These are phyloP conservation scores for Aegilops longissima DNA, from an alignment of 176 grass and related monocot species.

Conservation along the genomic window DNA sequence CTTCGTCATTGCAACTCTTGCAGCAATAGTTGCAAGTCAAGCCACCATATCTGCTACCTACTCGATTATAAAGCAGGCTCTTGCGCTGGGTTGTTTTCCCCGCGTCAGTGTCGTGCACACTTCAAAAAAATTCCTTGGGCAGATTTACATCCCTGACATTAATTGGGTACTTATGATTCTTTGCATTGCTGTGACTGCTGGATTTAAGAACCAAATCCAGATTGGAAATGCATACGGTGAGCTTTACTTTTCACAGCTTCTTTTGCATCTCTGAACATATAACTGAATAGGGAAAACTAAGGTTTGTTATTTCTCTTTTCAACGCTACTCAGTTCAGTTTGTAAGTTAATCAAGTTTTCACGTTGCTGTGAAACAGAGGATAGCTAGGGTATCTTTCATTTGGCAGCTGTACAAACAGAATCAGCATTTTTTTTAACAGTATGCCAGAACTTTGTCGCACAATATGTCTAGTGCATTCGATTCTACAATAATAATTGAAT, in stretches of 20 bases:
- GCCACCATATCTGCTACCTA: slow-evolving; percentile 90
- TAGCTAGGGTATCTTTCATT: slow-evolving; percentile 17
- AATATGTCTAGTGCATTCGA: neutral
- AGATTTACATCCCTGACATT: slow-evolving; percentile 94
- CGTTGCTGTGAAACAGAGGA: neutral
- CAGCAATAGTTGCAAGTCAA: slow-evolving; percentile 88
- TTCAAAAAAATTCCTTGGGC: slow-evolving; percentile 73
- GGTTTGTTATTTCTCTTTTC: neutral
- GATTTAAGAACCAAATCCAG: slow-evolving; percentile 71
- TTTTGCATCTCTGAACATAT: slow-evolving; percentile 10
- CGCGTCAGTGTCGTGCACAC: slow-evolving; percentile 82
- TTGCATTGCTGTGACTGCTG: slow-evolving; percentile 85
- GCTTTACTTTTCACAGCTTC: slow-evolving; percentile 20
- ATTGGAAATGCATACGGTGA: slow-evolving; percentile 95
- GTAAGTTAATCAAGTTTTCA: neutral
- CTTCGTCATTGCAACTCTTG: slow-evolving; percentile 70
- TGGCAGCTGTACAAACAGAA: neutral
- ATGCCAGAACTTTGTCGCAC: neutral
- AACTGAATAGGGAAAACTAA: neutral
- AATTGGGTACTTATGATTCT: slow-evolving; percentile 90
- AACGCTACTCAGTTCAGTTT: neutral
- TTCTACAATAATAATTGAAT: neutral
- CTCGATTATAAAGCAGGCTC: slow-evolving; percentile 83
- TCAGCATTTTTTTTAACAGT: neutral
- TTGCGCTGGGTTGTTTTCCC: slow-evolving; percentile 80